A percentile compares a stretch with the other conserved stretches of the same genome.
Conservation (phyloP, 208 protist species). For the Trypanosoma melophagium region DNA sequence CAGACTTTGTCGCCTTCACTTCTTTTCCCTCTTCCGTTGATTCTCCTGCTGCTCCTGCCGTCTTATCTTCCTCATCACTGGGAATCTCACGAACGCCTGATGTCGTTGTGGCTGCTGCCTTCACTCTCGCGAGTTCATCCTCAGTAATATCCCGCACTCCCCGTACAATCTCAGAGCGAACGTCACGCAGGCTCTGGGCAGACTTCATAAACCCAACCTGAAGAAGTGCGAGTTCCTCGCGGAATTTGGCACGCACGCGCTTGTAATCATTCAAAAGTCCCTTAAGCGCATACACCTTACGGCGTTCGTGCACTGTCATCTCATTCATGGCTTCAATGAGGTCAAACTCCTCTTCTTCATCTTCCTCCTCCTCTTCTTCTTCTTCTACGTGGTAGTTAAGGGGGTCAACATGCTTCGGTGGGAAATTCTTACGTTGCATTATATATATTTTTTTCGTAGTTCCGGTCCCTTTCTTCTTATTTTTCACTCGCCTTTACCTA, state of each 20-base stretch:
- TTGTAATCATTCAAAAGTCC: conserved; percentile 56
- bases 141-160: conserved; percentile 64
- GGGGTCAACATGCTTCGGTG: conserved; percentile 34
- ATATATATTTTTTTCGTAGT: conserved; percentile 12
- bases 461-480: conserved; percentile 8
- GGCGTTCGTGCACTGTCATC: conserved; percentile 47
- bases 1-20: conserved; percentile 35
- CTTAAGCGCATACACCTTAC: conserved; percentile 64
- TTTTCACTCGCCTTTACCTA: conserved; percentile 8
- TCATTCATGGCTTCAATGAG: conserved; percentile 57
- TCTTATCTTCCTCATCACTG: conserved; percentile 12
- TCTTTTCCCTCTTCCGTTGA: conserved; percentile 2
- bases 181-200: conserved; percentile 30
- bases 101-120: not conserved
- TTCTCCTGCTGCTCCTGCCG: conserved; percentile 7
- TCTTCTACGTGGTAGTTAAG: conserved; percentile 7
- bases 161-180: conserved; percentile 53
- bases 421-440: conserved; percentile 23
- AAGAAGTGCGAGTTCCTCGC: conserved; percentile 36
- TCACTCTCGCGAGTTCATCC: conserved; percentile 43
- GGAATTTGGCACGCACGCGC: conserved; percentile 31
- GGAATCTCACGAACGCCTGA: conserved; percentile 33
- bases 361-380: conserved; percentile 33
- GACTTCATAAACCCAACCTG: conserved; percentile 33
- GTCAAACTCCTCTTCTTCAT: conserved; percentile 51